Base-by-base conservation (phyloP, 345 rosid genomes). In the Salix brachista region DNA sequence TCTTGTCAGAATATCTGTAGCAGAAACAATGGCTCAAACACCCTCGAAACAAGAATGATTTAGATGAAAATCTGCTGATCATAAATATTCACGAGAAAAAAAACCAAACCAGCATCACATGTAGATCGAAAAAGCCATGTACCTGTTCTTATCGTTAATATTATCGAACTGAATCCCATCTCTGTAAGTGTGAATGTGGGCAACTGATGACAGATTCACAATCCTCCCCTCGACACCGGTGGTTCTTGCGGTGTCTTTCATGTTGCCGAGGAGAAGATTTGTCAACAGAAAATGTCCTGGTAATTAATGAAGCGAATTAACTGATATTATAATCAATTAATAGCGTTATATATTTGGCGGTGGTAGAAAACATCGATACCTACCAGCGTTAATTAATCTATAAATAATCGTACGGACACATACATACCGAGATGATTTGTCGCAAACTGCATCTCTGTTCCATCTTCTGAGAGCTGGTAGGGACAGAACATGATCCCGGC, bases 401-500 rank as follows among this genome's bases (percentile, higher is more conserved):
- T 41, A 41, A 3, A 41, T 41, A 41, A 14, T 6, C 10, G 21
- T 28, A 42, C 23, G 21, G 4, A 41, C 37, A 34, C 8, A n/a
- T 19, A 73, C 79, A 10, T 80, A 93, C 97, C 97, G 5, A 93
- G 80, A 77, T 93, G 90, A 80, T 93, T 93, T 12, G 93, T 90
- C 4, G 94, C 96, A 74, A 93, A 90, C 28, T 93, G 97, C 75
- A 86, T 81, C 84, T 93, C 97, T 58, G 87, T 81, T 10, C 91
- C 94, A 78, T 93, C 97, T 77, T 86, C 89, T 8, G 93, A 85
- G 64, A 90, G 90, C 77, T 88, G 88, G 87, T 71, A 89, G 37
- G 97, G 97, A 73, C 96, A 93, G 83, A 89, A 89, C 97, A 93
- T 93, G 18, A 93, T 81, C 3, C 97, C 96, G 6, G 97, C 97